Conservation (phyloP, 768 basidiomycete genomes). For the Tephrocybe sp. region DNA sequence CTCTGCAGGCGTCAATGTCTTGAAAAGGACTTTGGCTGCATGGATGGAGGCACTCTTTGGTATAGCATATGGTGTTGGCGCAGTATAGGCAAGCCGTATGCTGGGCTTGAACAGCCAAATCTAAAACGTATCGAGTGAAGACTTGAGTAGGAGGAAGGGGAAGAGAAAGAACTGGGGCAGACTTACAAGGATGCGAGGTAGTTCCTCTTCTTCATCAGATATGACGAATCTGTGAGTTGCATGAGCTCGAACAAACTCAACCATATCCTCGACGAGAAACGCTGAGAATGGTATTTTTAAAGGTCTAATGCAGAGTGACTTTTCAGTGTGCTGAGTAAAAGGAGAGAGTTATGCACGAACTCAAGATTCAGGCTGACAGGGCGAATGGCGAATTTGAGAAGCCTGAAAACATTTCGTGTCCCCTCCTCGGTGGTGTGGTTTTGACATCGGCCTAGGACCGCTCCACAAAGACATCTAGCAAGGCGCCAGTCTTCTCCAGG, state of each 20-base stretch:
- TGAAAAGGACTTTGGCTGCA: slow-evolving; percentile 85
- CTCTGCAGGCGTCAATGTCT: slow-evolving; percentile 64
- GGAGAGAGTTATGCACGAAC: slow-evolving; percentile 40
- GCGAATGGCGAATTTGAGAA: slow-evolving; percentile 84
- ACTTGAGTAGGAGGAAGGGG: neutral
- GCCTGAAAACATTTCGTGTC: slow-evolving; percentile 50
- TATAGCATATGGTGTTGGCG: slow-evolving; percentile 49
- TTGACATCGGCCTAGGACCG: slow-evolving; percentile 70
- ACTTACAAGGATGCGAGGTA: slow-evolving; percentile 74
- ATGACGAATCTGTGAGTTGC: slow-evolving; percentile 91
- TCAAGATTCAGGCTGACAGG: slow-evolving; percentile 59
- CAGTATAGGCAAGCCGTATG: slow-evolving; percentile 74
- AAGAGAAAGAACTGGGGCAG: neutral
- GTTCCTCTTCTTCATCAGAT: slow-evolving; percentile 83
- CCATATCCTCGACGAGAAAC: slow-evolving; percentile 91
- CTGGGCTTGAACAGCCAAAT: slow-evolving; percentile 95
- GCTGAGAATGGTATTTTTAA: slow-evolving; percentile 67
- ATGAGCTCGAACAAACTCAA: slow-evolving; percentile 87
- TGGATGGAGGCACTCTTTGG: slow-evolving; percentile 60
- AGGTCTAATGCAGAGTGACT: slow-evolving; percentile 27
- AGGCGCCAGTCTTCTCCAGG: slow-evolving; percentile 60
- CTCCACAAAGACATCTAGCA: slow-evolving; percentile 81
- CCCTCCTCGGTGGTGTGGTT: slow-evolving; percentile 35
- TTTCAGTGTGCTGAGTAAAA: neutral
- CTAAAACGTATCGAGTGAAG: slow-evolving; percentile 34